These are phyloP conservation scores for Fistulifera pelliculosa DNA, from an alignment of 108 stramenopile species.

Conservation along the genomic window DNA sequence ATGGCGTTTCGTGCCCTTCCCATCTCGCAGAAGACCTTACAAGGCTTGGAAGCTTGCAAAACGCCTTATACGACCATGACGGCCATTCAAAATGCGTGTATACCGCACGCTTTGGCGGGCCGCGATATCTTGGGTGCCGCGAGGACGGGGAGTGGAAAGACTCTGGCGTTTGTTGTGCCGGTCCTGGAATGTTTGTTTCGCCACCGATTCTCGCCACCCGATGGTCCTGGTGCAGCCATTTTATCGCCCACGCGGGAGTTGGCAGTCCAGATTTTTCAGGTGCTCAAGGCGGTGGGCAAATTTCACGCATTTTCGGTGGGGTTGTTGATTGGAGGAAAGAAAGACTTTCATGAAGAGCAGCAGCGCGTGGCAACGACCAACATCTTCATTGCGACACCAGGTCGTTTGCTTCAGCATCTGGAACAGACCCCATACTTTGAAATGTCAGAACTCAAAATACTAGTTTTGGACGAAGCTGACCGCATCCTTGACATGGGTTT, in stretches of 20 bases:
- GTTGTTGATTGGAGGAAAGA: constrained; percentile 93
- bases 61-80: constrained; percentile 83
- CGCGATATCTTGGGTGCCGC: constrained; percentile 94
- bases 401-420: constrained; percentile 94
- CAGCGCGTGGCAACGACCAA: constrained; percentile 72
- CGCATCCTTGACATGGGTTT: constrained; percentile 98
- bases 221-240: constrained; percentile 92
- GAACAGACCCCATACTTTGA: constrained; percentile 96
- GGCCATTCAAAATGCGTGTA: constrained; percentile 85
- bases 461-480: constrained; percentile 99
- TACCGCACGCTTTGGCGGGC: constrained; percentile 88
- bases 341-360: constrained; percentile 91
- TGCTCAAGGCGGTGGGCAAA: constrained; percentile 78
- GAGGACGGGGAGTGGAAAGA: constrained; percentile 90
- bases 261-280: constrained; percentile 98
- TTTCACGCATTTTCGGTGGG: constrained; percentile 90
- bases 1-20: constrained; percentile 75
- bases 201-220: constrained; percentile 56
- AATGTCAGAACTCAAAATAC: constrained; percentile 67
- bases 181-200: constrained; percentile 80
- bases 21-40: constrained; percentile 51
- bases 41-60: constrained; percentile 52
- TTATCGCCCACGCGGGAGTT: constrained; percentile 97
- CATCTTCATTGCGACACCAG: constrained; percentile 94
- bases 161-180: constrained; percentile 85